Evolutionary conservation across 2,329 filamentous ascomycete genomes (phyloP).

Genomic region (Cytospora piceicola): DNA sequence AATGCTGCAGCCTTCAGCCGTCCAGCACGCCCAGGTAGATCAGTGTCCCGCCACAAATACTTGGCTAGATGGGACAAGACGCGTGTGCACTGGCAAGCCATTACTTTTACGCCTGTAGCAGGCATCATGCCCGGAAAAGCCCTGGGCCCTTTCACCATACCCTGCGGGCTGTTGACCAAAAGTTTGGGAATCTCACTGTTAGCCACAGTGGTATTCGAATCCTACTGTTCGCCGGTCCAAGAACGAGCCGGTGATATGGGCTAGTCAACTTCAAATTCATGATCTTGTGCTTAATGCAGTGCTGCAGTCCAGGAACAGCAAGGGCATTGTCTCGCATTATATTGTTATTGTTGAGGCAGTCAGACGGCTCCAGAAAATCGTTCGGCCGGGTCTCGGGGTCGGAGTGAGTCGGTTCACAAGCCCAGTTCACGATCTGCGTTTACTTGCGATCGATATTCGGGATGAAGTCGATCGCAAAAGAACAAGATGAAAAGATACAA

Average conservation of each 20-base stretch:
- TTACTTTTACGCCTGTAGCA: background rate
- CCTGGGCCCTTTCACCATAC: background rate
- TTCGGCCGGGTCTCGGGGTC: background rate
- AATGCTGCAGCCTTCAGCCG: constrained; percentile 14
- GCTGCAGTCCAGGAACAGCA: background rate
- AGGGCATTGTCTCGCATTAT: background rate
- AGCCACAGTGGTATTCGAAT: constrained; percentile 8
- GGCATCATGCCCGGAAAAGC: background rate
- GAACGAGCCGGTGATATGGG: constrained; percentile 3
- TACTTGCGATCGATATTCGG: background rate
- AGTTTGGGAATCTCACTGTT: background rate
- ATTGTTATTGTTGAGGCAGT: background rate
- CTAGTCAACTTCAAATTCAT: background rate
- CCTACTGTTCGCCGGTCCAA: constrained; percentile 10
- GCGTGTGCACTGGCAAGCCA: background rate
- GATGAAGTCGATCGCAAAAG: background rate
- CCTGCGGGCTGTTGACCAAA: constrained; percentile 6
- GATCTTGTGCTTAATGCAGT: background rate
- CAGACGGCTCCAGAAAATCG: background rate
- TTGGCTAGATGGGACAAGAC: background rate
- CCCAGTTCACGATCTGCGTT: background rate
- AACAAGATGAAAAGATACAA: too few relatives aligned
- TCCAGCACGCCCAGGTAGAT: background rate
- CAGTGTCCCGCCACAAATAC: background rate
- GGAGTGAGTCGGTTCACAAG: background rate